A percentile compares a stretch with the other conserved stretches of the same genome.
Evolutionary conservation across 1,284 basidiomycete genomes (phyloP).

Genomic region (Microbotryum lychnidis-dioicae): DNA sequence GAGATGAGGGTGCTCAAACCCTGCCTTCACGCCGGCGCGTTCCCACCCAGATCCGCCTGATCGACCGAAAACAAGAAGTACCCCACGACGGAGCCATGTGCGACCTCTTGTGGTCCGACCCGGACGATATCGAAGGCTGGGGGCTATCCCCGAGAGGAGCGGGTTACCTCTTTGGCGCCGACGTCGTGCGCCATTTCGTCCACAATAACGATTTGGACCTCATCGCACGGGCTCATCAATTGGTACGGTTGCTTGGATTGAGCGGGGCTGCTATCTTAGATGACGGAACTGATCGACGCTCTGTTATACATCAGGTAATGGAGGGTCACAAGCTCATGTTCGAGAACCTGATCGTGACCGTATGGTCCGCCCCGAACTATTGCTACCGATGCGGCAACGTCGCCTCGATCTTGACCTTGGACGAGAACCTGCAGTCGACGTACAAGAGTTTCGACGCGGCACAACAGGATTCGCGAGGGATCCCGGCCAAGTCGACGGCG

Average conservation of each 20-base stretch:
- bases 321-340: slow-evolving; percentile 99
- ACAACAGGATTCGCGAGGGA: slow-evolving; percentile 30
- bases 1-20: neutral
- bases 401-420: slow-evolving; percentile 82
- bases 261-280: too few relatives aligned
- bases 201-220: slow-evolving; percentile 89
- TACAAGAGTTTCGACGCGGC: slow-evolving; percentile 85
- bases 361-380: slow-evolving; percentile 98
- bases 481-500: slow-evolving; percentile 30
- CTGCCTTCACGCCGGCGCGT: neutral
- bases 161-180: slow-evolving; percentile 87
- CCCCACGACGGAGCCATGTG: slow-evolving; percentile 99
- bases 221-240: slow-evolving; percentile 92
- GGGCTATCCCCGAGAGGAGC: slow-evolving; percentile 94
- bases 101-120: slow-evolving; percentile 96
- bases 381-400: slow-evolving; percentile 97
- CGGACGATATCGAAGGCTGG: slow-evolving; percentile 91
- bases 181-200: slow-evolving; percentile 81
- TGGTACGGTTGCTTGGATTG: slow-evolving; percentile 49
- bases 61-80: slow-evolving; percentile 95
- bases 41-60: slow-evolving; percentile 70
- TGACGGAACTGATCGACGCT: neutral
- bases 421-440: slow-evolving; percentile 80
- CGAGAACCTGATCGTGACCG: slow-evolving; percentile 88
- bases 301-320: slow-evolving; percentile 48